These are phyloP conservation scores for Teratosphaeria pseudoeucalypti DNA, from an alignment of 2,329 filamentous ascomycete genomes.

Conservation along the genomic window DNA sequence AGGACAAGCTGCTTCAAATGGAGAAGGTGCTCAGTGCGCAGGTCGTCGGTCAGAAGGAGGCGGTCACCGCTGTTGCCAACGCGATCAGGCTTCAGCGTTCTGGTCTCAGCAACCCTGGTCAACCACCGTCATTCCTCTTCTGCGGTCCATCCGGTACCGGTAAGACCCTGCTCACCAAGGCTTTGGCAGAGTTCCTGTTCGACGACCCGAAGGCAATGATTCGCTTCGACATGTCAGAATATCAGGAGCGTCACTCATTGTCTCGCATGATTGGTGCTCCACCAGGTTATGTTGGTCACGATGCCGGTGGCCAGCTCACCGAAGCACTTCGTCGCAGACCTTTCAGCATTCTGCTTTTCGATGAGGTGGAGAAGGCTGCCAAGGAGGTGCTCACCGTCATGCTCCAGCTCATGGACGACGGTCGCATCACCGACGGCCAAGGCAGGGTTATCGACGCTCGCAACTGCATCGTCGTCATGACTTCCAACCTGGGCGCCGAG, in stretches of 20 bases:
- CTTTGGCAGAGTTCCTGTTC: slow-evolving; percentile 93
- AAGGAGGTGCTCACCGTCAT: slow-evolving; percentile 96
- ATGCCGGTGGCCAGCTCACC: slow-evolving; percentile 89
- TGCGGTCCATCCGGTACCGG: slow-evolving; percentile 96
- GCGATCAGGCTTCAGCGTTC: slow-evolving; percentile 92
- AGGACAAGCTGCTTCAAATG: slow-evolving; percentile 98
- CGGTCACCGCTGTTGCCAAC: slow-evolving; percentile 85
- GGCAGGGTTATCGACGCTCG: slow-evolving; percentile 87
- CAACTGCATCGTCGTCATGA: slow-evolving; percentile 99
- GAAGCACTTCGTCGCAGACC: slow-evolving; percentile 87
- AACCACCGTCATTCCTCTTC: slow-evolving; percentile 96
- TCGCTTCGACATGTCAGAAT: slow-evolving; percentile 98
- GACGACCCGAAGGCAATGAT: slow-evolving; percentile 97
- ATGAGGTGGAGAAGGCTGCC: slow-evolving; percentile 96
- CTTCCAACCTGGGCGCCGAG: slow-evolving; percentile 91
- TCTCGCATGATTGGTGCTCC: slow-evolving; percentile 97
- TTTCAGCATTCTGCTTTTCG: slow-evolving; percentile 95
- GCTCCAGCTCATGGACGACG: slow-evolving; percentile 98
- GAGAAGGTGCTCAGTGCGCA: slow-evolving; percentile 73
- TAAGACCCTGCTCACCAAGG: slow-evolving; percentile 95
- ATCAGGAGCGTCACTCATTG: slow-evolving; percentile 91
- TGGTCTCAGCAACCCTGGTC: slow-evolving; percentile 88
- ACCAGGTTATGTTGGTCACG: slow-evolving; percentile 93
- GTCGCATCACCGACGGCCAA: slow-evolving; percentile 95
- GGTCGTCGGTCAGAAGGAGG: slow-evolving; percentile 90